Percentiles rank a stretch among this genome's conserved stretches.
Evolutionary conservation across 2,329 filamentous ascomycete species (phyloP).

Genomic region (Pseudogymnoascus sp.): DNA sequence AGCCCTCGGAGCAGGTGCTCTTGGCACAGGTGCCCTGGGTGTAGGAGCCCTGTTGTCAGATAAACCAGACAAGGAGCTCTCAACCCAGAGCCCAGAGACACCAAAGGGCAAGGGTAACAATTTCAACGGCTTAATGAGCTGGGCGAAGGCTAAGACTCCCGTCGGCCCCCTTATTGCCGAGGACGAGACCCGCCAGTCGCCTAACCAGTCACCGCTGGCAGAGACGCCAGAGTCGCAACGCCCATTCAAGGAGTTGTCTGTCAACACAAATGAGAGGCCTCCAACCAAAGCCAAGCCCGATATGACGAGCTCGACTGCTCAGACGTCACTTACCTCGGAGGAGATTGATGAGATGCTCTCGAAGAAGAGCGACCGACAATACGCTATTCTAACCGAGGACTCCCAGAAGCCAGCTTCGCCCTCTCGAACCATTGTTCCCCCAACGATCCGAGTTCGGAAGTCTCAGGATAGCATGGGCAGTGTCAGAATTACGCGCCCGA

Average conservation of each 20-base stretch:
- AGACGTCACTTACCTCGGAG: conserved; percentile 75
- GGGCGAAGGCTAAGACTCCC: conserved; percentile 35
- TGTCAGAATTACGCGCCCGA: conserved; percentile 33
- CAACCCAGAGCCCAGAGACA: conserved; percentile 32
- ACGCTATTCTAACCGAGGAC: conserved; percentile 20
- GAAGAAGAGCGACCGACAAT: conserved; percentile 36
- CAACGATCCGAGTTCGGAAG: conserved; percentile 36
- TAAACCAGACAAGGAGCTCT: conserved; percentile 24
- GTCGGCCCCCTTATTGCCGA: conserved; percentile 49
- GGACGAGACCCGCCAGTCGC: conserved; percentile 53
- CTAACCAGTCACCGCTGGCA: conserved; percentile 36
- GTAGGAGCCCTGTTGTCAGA: conserved; percentile 41
- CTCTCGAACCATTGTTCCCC: conserved; percentile 28
- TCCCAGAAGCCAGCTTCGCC: conserved; percentile 19
- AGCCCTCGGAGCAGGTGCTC: conserved; percentile 48
- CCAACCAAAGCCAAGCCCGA: conserved; percentile 34
- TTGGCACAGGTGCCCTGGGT: conserved; percentile 45
- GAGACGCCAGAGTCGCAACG: conserved; percentile 48
- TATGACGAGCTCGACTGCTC: conserved; percentile 64
- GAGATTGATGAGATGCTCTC: conserved; percentile 71
- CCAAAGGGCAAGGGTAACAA: conserved; percentile 29
- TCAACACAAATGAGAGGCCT: conserved; percentile 41
- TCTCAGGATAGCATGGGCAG: conserved; percentile 45
- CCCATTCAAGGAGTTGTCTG: conserved; percentile 55
- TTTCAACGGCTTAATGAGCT: conserved; percentile 37